Evolutionary conservation across 305 asterid species (phyloP), one percentile per base, ranked within the genome.

Genomic region (Fraxinus baroniana): DNA sequence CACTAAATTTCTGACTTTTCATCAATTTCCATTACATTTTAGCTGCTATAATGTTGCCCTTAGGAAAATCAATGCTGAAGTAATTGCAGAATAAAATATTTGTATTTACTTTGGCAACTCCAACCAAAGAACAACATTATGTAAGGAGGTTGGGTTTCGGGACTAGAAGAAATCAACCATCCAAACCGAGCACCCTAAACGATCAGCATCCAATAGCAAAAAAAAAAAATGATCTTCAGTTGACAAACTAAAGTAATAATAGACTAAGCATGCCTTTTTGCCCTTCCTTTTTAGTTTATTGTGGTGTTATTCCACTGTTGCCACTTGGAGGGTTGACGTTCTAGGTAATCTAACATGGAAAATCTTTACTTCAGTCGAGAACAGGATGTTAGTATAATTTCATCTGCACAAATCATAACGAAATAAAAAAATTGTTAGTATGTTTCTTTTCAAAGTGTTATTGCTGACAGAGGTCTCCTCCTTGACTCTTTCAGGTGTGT

Each of bases 401-500:
- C 26, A 62, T 62, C 26, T 62, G 32, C 72, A 60, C 30, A 60
- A 20, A 7, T 60, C 71, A 60, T 6, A 18, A 60, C 24, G 6
- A 36, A 62, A 10, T 62, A 10, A 20, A 22, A 62, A 26, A 26
- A 9, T 37, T 49, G 64, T 37, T 66, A 33, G 0, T 46, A 73
- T 44, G 24, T 60, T 52, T 66, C 8, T 77, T 74, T 62, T 71
- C 22, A 62, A 76, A 78, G 44, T 64, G 12, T 41, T 79, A 64
- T 73, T 1, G 18, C 8, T 82, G 20, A 85, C 46, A 32, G n/a
- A 8, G 22, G 62, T 70, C 79, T 49, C 81, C 52, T 33, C 79
- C 66, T 85, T 68, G 74, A 24, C 20, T 68, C 18, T 28, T 85
- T 83, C 91, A 87, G 99, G 97, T 93, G 68, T 96, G 99, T 87